A percentile compares a stretch with the other conserved stretches of the same genome.
These are phyloP conservation scores for Xylariales sp. DNA, from an alignment of 2,329 filamentous ascomycete genomes.

Conservation along the genomic window DNA sequence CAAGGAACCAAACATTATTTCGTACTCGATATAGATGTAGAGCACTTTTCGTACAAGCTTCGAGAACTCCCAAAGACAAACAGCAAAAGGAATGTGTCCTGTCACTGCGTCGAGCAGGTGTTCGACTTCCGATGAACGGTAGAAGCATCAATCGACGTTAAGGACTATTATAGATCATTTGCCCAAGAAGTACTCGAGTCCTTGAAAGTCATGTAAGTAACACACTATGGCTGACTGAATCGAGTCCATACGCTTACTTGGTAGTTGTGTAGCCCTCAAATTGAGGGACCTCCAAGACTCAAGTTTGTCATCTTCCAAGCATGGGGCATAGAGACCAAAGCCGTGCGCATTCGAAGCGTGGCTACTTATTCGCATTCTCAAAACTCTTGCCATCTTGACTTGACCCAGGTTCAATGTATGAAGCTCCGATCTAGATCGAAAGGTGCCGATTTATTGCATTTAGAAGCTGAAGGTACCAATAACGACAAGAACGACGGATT, in stretches of 20 bases:
- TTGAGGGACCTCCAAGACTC: constrained; percentile 13
- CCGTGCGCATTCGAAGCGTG: constrained; percentile 18
- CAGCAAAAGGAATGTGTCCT: constrained; percentile 12
- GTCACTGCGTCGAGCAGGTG: constrained; percentile 20
- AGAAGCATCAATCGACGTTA: constrained; percentile 13
- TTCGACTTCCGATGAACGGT: constrained; percentile 23
- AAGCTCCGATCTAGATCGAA: not conserved
- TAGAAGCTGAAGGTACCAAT: constrained; percentile 8
- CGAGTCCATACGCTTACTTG: not conserved
- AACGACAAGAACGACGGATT: constrained; percentile 6
- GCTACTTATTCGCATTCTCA: constrained; percentile 12
- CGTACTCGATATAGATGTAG: constrained; percentile 19
- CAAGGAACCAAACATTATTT: constrained; percentile 10
- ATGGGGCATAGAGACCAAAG: constrained; percentile 13
- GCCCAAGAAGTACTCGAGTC: constrained; percentile 17
- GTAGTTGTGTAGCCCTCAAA: constrained; percentile 11
- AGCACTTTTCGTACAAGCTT: constrained; percentile 13
- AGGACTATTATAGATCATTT: constrained; percentile 14
- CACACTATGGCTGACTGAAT: not conserved
- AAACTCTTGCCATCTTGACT: constrained; percentile 13
- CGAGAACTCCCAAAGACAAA: constrained; percentile 6
- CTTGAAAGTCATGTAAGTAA: constrained; percentile 20
- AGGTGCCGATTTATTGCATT: constrained; percentile 1
- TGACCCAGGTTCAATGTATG: constrained; percentile 24
- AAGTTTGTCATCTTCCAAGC: constrained; percentile 15